A percentile compares a stretch with the other conserved stretches of the same genome.
Conservation (phyloP, 805 yeast genomes). For the Kluyveromyces siamensis region DNA sequence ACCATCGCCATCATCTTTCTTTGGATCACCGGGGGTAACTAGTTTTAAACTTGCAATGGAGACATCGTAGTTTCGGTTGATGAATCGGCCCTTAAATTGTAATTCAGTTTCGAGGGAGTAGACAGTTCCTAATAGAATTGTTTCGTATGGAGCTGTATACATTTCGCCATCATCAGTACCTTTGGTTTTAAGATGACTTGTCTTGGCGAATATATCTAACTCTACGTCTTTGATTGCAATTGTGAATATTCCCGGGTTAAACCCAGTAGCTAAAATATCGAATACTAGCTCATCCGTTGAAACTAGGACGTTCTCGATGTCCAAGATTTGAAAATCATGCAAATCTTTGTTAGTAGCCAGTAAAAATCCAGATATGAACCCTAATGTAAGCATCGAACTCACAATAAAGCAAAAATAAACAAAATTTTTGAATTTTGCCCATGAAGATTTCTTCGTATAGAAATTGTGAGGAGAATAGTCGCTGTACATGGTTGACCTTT, state of each 20-base stretch:
- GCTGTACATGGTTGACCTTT: conserved; percentile 1
- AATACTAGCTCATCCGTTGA: conserved; percentile 80
- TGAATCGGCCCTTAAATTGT: conserved; percentile 67
- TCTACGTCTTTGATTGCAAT: conserved; percentile 57
- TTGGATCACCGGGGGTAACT: conserved; percentile 54
- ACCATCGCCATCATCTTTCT: conserved; percentile 9
- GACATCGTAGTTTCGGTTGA: conserved; percentile 49
- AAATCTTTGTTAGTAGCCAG: conserved; percentile 82
- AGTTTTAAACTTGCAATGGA: conserved; percentile 65
- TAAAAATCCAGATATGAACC: conserved; percentile 75
- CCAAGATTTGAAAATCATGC: conserved; percentile 49
- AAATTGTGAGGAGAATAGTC: conserved; percentile 44
- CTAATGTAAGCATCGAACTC: conserved; percentile 49
- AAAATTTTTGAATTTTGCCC: conserved; percentile 28
- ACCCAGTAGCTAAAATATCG: conserved; percentile 66
- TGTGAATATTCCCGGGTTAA: conserved; percentile 79
- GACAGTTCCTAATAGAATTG: conserved; percentile 70
- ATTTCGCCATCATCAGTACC: conserved; percentile 5
- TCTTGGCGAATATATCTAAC: conserved; percentile 77
- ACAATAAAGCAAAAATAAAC: conserved; percentile 30
- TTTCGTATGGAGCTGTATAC: conserved; percentile 36
- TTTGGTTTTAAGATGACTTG: conserved; percentile 34
- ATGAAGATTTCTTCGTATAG: conserved; percentile 24
- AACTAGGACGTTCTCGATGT: conserved; percentile 64
- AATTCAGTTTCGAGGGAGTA: conserved; percentile 61